A percentile compares a stretch with the other conserved stretches of the same genome.
Evolutionary conservation across 2,329 filamentous ascomycete genomes (phyloP).

Genomic region (Chrysoporthe austroafricana): DNA sequence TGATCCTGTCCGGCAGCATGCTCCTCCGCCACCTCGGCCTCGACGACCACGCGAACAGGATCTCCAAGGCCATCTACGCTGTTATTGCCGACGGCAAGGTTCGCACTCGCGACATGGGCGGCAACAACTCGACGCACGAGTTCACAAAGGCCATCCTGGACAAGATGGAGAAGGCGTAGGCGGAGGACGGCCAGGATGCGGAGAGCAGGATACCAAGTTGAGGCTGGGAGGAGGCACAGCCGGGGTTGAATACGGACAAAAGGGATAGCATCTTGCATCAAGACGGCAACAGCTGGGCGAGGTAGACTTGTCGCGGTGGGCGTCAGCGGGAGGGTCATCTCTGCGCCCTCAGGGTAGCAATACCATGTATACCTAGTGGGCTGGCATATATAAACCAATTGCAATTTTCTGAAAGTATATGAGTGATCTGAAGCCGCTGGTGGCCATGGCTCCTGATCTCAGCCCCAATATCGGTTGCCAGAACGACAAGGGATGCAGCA

Average conservation of each 20-base stretch:
- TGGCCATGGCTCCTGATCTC: too few relatives aligned
- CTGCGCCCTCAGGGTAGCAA: slow-evolving; percentile 26
- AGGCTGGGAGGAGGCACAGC: not conserved
- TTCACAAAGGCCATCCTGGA: slow-evolving; percentile 93
- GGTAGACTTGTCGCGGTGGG: slow-evolving; percentile 24
- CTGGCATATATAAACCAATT: slow-evolving; percentile 24
- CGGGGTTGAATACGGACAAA: not conserved
- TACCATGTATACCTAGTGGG: slow-evolving; percentile 29
- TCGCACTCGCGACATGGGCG: slow-evolving; percentile 96
- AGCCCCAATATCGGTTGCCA: too few relatives aligned
- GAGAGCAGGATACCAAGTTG: not conserved
- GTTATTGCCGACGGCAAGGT: slow-evolving; percentile 86
- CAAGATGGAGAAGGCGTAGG: slow-evolving; percentile 83
- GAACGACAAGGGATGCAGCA: too few relatives aligned
- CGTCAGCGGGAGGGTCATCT: slow-evolving; percentile 24
- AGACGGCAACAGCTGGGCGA: not conserved
- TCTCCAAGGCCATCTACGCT: slow-evolving; percentile 80
- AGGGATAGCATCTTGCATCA: slow-evolving; percentile 5
- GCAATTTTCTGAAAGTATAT: slow-evolving; percentile 4
- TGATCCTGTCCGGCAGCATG: slow-evolving; percentile 96
- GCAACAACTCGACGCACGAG: slow-evolving; percentile 84
- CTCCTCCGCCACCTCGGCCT: slow-evolving; percentile 95
- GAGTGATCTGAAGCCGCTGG: too few relatives aligned
- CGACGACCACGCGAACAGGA: slow-evolving; percentile 97
- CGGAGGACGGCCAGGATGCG: not conserved